These are phyloP conservation scores for Geranium rotundifolium DNA, from an alignment of 345 rosid genomes.

Conservation along the genomic window DNA sequence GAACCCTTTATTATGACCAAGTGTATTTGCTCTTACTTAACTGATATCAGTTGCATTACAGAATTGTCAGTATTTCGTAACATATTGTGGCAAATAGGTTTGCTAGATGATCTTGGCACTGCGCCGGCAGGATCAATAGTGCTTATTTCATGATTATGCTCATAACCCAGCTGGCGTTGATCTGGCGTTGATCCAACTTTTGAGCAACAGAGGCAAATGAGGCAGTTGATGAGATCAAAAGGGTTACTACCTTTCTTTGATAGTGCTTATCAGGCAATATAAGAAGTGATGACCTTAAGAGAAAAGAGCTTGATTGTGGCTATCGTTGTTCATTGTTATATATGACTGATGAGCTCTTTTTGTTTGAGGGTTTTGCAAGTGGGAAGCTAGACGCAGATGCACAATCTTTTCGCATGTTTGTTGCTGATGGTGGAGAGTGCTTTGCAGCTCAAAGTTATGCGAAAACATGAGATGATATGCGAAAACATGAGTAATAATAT, in stretches of 20 bases:
- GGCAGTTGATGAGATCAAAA: constrained; percentile 66
- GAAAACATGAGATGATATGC: constrained; percentile 49
- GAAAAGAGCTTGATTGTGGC: not conserved
- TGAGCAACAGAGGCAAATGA: constrained; percentile 82
- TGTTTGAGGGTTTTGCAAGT: constrained; percentile 35
- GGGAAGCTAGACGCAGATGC: constrained; percentile 40
- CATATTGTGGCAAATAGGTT: constrained; percentile 33
- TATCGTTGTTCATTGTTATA: not conserved
- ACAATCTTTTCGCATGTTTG: constrained; percentile 35
- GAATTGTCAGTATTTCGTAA: not conserved
- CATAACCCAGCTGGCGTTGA: constrained; percentile 98
- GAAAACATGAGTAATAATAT: too few species aligned
- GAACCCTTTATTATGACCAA: not conserved
- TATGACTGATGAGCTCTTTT: not conserved
- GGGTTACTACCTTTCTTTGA: constrained; percentile 82
- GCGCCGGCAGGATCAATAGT: constrained; percentile 83
- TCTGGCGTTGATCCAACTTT: constrained; percentile 89
- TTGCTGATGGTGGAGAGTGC: constrained; percentile 45
- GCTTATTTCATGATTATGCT: constrained; percentile 95
- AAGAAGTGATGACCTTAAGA: not conserved
- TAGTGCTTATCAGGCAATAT: constrained; percentile 79
- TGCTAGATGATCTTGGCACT: constrained; percentile 75
- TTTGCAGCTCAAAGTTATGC: constrained; percentile 38
- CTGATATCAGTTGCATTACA: not conserved
- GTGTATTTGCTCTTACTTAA: not conserved